Evolutionary conservation across 257 asterid species (phyloP), one percentile per base, ranked within the genome.

Genomic region (Primulina huaijiensis): DNA sequence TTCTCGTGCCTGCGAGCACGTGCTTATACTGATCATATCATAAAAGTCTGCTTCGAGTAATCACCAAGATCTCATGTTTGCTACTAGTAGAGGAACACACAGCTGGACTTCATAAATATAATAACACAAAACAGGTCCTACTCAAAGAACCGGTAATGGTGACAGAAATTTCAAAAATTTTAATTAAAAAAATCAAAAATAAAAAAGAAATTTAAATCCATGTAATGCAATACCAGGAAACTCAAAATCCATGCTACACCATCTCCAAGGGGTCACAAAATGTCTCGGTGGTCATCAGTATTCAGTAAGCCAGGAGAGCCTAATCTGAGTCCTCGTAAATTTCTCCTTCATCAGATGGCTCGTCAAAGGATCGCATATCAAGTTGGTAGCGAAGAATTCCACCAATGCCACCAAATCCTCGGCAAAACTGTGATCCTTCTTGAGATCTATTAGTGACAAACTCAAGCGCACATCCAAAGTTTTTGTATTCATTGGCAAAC

Each of bases 331-430:
- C 62, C 30, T 50, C 71, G 11, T 67, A 67, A 23, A 67, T 4
- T 67, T 55, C 62, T 16, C 52, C 69, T 11, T 67, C 71, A 1
- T 67, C 71, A 8, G 71, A 67, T 50, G 62, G 71, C 6, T 67
- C 71, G n/a, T 67, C 71, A 52, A 67, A 67, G 6, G 71, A 17
- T 67, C 62, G 60, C 8, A 67, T 52, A 5, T 67, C 71, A 19
- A 67, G 14, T 46, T 67, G 71, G 50, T 67, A 67, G 61, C 71
- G 69, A 65, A 65, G 69, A 38, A 65, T n/a, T 43, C 69, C 69
- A 9, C 69, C 69, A 65, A 65, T 65, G 23, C 69, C 69, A 6
- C 69, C 69, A 65, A 65, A 65, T 16, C 58, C 69, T 40, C 58
- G 57, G 25, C 69, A 65, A 37, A 65, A 65, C 69, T 65, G 69